Conservation (phyloP, 345 rosid species). For the Rubroshorea leprosula region DNA sequence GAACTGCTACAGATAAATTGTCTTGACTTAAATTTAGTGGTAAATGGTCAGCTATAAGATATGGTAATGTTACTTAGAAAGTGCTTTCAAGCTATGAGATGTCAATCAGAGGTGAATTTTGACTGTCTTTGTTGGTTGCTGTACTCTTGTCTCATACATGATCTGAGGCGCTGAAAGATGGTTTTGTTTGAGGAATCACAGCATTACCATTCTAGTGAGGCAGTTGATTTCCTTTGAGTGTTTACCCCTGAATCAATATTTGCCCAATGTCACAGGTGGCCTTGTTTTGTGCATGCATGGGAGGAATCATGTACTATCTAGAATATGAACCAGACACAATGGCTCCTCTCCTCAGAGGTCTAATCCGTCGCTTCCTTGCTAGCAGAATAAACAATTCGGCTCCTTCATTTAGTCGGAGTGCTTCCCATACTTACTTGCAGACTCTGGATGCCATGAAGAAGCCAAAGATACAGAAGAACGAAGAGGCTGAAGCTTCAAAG, state of each 20-base stretch:
- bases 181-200: not conserved
- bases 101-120: no score
- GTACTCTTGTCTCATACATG: no score
- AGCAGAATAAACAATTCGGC: constrained; percentile 87
- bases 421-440: constrained; percentile 70
- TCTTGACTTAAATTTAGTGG: no score
- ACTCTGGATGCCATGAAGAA: constrained; percentile 57
- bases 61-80: no score
- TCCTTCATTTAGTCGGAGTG: constrained; percentile 39
- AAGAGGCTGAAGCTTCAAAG: constrained; percentile 38
- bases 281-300: constrained; percentile 93
- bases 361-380: constrained; percentile 90
- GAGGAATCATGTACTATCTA: constrained; percentile 95
- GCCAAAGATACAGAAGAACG: constrained; percentile 47
- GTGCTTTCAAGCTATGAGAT: no score
- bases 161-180: not conserved
- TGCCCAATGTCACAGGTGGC: constrained; percentile 59
- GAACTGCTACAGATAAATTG: no score
- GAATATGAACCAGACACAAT: constrained; percentile 94
- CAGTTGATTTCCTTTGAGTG: not conserved
- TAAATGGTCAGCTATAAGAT: no score
- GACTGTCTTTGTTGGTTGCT: no score
- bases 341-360: constrained; percentile 89
- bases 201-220: not conserved
- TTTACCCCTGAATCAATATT: constrained; percentile 1